Conservation (phyloP, 2,329 filamentous ascomycete genomes). For the Dothidotthia symphoricarpi region DNA sequence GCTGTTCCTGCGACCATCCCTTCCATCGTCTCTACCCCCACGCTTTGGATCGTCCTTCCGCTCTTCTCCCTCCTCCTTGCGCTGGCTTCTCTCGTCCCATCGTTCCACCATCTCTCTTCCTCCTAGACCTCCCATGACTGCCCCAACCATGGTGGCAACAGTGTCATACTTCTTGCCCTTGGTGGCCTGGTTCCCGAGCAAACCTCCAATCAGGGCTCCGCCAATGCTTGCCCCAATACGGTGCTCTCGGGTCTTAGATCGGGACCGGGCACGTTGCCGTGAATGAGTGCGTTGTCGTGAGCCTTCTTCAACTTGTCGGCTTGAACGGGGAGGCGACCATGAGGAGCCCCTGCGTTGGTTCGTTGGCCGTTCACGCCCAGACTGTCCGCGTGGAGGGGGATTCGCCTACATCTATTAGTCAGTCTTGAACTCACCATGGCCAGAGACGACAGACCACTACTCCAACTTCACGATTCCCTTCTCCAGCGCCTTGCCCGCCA, state of each 20-base stretch:
- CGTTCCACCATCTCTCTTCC: conserved; percentile 29
- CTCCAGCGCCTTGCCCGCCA: no score
- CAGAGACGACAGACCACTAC: conserved; percentile 14
- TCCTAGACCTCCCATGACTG: conserved; percentile 37
- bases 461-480: no score
- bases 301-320: no score
- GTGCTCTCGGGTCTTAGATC: conserved; percentile 21
- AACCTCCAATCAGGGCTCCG: conserved; percentile 37
- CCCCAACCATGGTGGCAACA: conserved; percentile 34
- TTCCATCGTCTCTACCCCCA: not conserved
- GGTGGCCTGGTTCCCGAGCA: conserved; percentile 25
- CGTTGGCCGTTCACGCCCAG: conserved; percentile 10
- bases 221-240: conserved; percentile 28
- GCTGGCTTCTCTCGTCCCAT: conserved; percentile 16
- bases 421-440: no score
- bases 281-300: no score
- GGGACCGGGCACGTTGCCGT: conserved; percentile 13
- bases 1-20: no score
- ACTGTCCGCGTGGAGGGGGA: conserved; percentile 3
- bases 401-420: conserved; percentile 7
- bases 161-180: conserved; percentile 31
- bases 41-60: conserved; percentile 8
- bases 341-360: conserved; percentile 25
- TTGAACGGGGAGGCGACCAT: conserved; percentile 29
- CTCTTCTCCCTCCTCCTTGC: conserved; percentile 11